phyloP scores from a whole-genome alignment of 371 early-diverging fungal genomes.

The Syncephalastrum sp. region DNA sequence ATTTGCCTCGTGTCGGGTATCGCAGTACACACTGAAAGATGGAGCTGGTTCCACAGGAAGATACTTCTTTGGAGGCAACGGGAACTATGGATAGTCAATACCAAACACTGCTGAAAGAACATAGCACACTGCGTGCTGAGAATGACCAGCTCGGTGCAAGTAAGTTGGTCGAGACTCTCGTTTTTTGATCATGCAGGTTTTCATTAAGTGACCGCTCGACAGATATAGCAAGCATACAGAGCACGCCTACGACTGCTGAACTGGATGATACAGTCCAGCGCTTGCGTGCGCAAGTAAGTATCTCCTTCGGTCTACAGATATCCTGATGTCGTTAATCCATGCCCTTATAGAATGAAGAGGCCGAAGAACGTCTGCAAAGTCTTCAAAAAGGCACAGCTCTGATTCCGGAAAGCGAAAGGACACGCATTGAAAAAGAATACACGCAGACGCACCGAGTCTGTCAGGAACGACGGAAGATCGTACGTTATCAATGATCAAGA shows the following conservation, averaged over 20 bases:
- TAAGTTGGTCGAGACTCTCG: no score
- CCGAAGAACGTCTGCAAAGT: conserved; percentile 8
- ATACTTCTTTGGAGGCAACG: background rate
- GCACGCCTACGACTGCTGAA: conserved; percentile 10
- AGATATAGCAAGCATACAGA: conserved; percentile 1
- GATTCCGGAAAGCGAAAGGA: conserved; percentile 6
- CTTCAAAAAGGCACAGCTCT: conserved; percentile 7
- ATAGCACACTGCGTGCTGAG: no score
- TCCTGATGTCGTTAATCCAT: background rate
- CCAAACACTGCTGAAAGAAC: background rate
- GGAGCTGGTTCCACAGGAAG: background rate
- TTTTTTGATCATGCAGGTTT: no score
- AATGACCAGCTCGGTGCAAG: no score
- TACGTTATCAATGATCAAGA: background rate
- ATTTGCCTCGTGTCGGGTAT: background rate
- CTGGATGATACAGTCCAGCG: background rate
- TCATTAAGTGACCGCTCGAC: no score
- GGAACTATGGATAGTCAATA: background rate
- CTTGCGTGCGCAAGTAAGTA: conserved; percentile 1
- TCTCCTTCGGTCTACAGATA: background rate
- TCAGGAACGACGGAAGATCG: conserved; percentile 16
- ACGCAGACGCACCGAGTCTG: conserved; percentile 10
- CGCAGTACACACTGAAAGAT: no score
- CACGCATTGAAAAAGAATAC: conserved; percentile 7
- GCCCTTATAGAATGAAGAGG: background rate